Conservation (phyloP, 495 filamentous ascomycete genomes). For the Tuber umbilicatum region DNA sequence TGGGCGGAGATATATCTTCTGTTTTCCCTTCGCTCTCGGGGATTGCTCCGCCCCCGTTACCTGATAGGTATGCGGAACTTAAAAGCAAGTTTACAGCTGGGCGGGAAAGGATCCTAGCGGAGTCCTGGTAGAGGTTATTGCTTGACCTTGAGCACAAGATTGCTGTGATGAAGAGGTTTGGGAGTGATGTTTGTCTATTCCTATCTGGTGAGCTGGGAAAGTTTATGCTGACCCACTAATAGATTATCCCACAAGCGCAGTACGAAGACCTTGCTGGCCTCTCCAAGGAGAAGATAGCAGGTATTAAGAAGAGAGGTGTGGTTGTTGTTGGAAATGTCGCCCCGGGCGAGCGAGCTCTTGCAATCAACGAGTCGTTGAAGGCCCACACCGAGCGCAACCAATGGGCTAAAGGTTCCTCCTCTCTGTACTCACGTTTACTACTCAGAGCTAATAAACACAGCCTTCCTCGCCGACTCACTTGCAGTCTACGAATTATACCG, state of each 20-base stretch:
- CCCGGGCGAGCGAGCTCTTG: constrained; percentile 52
- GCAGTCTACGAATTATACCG: too few relatives aligned
- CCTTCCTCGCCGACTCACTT: too few relatives aligned
- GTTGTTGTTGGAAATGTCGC: constrained; percentile 59
- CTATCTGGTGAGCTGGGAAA: too few relatives aligned
- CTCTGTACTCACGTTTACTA: too few relatives aligned
- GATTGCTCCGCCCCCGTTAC: constrained; percentile 56
- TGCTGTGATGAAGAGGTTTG: constrained; percentile 45
- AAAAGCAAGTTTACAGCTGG: constrained; percentile 59
- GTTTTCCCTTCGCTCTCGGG: constrained; percentile 77
- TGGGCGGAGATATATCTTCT: constrained; percentile 68
- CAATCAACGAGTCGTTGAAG: constrained; percentile 53
- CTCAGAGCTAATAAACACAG: too few relatives aligned
- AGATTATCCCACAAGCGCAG: constrained; percentile 55
- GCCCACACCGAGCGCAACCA: constrained; percentile 60
- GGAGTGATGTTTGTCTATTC: constrained; percentile 44
- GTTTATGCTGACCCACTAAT: constrained; percentile 39
- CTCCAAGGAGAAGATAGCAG: constrained; percentile 49
- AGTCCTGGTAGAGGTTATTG: constrained; percentile 67
- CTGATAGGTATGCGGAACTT: constrained; percentile 66
- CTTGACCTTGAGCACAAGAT: constrained; percentile 51
- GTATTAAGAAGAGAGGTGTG: constrained; percentile 57
- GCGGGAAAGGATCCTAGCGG: constrained; percentile 55
- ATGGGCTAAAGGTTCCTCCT: constrained; percentile 47
- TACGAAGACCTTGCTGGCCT: constrained; percentile 51